phyloP scores from a whole-genome alignment of 495 filamentous ascomycete species.

The Darksidea phi region DNA sequence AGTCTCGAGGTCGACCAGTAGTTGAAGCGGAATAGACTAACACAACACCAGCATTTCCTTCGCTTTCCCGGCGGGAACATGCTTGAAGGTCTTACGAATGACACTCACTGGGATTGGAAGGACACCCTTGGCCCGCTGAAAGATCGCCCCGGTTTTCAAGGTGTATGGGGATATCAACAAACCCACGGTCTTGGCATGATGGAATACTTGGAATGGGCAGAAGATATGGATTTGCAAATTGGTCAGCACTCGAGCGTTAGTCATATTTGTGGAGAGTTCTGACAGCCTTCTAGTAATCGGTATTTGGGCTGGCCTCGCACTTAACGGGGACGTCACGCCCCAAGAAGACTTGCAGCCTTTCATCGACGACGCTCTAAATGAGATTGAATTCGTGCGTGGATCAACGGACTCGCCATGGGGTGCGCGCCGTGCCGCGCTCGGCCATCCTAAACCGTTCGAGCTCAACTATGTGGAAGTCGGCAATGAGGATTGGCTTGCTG shows the following conservation, averaged over 20 bases:
- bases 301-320: conserved; percentile 40
- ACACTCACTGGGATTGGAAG: background rate
- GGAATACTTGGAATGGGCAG: conserved; percentile 59
- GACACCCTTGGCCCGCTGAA: conserved; percentile 63
- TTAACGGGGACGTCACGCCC: conserved; percentile 40
- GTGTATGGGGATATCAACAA: conserved; percentile 61
- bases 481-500: conserved; percentile 60
- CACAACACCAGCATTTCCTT: background rate
- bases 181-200: conserved; percentile 62
- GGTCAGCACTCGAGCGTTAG: background rate
- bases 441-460: conserved; percentile 57
- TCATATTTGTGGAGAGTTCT: too few species aligned
- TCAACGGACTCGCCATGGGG: conserved; percentile 56
- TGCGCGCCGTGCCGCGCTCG: conserved; percentile 55
- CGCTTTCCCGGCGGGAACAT: background rate
- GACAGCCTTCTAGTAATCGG: conserved; percentile 27
- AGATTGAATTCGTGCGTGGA: conserved; percentile 66
- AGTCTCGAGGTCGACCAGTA: background rate
- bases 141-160: conserved; percentile 60
- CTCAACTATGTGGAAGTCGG: conserved; percentile 64
- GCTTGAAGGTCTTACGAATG: background rate
- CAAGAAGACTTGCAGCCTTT: conserved; percentile 46
- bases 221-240: background rate
- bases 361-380: conserved; percentile 62
- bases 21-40: background rate